phyloP scores from a whole-genome alignment of 2,329 filamentous ascomycete genomes.

The Botrytis fabae region DNA sequence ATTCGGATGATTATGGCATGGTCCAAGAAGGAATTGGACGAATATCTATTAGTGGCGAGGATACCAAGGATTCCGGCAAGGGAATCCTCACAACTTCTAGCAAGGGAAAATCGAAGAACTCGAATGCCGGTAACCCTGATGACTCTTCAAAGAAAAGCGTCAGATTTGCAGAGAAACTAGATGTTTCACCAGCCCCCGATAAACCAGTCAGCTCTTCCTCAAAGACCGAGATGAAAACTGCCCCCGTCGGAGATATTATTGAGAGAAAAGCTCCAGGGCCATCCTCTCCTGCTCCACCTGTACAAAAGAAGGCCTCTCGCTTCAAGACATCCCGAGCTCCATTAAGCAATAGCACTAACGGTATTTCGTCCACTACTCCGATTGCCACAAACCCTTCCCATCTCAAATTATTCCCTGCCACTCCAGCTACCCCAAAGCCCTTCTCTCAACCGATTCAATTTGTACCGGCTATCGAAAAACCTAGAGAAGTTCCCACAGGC shows the following conservation, averaged over 20 bases:
- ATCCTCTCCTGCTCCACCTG: slow-evolving; percentile 28
- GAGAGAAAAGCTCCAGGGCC: slow-evolving; percentile 36
- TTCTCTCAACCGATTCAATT: slow-evolving; percentile 36
- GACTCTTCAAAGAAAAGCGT: slow-evolving; percentile 63
- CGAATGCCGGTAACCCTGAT: background rate
- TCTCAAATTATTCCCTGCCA: slow-evolving; percentile 33
- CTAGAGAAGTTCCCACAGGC: slow-evolving; percentile 37
- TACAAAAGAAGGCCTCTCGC: slow-evolving; percentile 44
- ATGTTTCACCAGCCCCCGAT: slow-evolving; percentile 59
- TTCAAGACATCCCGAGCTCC: slow-evolving; percentile 45
- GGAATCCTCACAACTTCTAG: background rate
- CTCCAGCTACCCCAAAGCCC: slow-evolving; percentile 30
- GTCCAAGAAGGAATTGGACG: slow-evolving; percentile 57
- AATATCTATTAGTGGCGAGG: slow-evolving; percentile 49
- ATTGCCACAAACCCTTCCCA: slow-evolving; percentile 17
- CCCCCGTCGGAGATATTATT: slow-evolving; percentile 52
- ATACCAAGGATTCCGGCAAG: slow-evolving; percentile 7
- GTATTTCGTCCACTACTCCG: slow-evolving; percentile 23
- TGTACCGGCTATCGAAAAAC: slow-evolving; percentile 29
- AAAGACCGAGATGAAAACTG: slow-evolving; percentile 22
- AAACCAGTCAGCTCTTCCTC: slow-evolving; percentile 31
- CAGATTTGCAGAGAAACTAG: slow-evolving; percentile 73
- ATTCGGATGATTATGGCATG: slow-evolving; percentile 40
- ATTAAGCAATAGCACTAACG: slow-evolving; percentile 27
- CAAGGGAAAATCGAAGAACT: slow-evolving; percentile 10